phyloP scores from a whole-genome alignment of 768 basidiomycete species.

The Cubamyces sp. region DNA sequence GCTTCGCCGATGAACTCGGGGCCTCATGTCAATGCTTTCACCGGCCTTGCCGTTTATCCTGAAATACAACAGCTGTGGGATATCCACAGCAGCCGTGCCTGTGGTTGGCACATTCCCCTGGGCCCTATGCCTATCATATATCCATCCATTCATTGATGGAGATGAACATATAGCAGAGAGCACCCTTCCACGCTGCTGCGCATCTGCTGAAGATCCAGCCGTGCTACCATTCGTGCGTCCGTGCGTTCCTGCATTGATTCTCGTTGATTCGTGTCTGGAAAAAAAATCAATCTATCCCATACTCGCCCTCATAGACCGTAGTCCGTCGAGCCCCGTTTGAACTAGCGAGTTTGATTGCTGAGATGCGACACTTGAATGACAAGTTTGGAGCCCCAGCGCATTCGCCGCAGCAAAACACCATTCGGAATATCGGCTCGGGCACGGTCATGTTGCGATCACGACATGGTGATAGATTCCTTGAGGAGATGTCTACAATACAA shows the following conservation, averaged over 20 bases:
- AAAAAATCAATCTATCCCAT: too few species aligned
- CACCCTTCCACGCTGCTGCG: conserved; percentile 1
- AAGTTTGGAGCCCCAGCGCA: background rate
- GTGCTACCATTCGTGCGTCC: background rate
- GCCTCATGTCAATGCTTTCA: background rate
- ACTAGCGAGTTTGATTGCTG: background rate
- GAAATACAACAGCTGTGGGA: background rate
- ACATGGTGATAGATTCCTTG: conserved; percentile 10
- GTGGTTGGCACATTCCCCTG: background rate
- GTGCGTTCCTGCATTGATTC: too few species aligned
- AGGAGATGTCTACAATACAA: conserved; percentile 8
- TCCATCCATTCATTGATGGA: conserved; percentile 1
- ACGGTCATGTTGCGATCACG: conserved; percentile 8
- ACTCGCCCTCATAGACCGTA: too few species aligned
- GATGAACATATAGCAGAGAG: background rate
- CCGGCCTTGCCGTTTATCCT: conserved; percentile 3
- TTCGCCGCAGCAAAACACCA: background rate
- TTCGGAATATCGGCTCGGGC: conserved; percentile 9
- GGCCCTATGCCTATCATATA: background rate
- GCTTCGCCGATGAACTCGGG: conserved; percentile 3
- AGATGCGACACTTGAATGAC: background rate
- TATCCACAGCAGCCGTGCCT: background rate
- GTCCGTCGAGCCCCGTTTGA: too few species aligned
- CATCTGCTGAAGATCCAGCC: background rate
- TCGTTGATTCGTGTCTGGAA: too few species aligned